phyloP scores from a whole-genome alignment of 2,329 filamentous ascomycete species.

The Stachybotrys chartarum region DNA sequence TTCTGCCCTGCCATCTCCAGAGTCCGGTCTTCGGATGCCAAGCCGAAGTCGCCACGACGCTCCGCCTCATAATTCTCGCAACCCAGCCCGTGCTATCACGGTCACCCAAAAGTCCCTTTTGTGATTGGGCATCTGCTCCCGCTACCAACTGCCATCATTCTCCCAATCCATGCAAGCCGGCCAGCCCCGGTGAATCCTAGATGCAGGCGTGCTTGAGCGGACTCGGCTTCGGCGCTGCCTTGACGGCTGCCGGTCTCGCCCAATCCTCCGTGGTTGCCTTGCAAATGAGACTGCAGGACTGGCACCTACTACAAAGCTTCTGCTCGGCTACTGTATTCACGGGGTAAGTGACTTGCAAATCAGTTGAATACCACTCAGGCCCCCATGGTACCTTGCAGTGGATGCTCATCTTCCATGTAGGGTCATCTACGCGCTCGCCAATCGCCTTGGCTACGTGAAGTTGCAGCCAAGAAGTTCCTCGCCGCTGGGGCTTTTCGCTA shows the following conservation, averaged over 20 bases:
- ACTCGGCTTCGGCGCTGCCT: conserved; percentile 53
- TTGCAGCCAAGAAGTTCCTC: conserved; percentile 43
- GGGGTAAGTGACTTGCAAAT: conserved; percentile 38
- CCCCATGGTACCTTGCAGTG: not conserved
- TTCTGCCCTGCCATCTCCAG: no score
- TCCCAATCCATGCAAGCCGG: not conserved
- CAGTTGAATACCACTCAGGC: no score
- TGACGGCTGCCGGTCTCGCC: conserved; percentile 53
- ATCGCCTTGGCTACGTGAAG: conserved; percentile 32
- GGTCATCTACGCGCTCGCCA: conserved; percentile 36
- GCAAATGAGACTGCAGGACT: conserved; percentile 55
- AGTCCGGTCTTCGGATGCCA: no score
- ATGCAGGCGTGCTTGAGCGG: conserved; percentile 38
- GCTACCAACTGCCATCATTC: no score
- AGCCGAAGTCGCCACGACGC: no score
- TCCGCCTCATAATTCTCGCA: no score
- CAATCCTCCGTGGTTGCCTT: conserved; percentile 51
- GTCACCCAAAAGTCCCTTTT: no score
- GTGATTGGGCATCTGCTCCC: no score
- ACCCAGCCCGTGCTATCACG: no score
- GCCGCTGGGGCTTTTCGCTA: conserved; percentile 42
- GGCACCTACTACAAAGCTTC: conserved; percentile 61
- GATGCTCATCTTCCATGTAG: conserved; percentile 16
- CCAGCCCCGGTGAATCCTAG: conserved; percentile 1
- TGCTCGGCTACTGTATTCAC: conserved; percentile 54